Evolutionary conservation across 2,329 filamentous ascomycete genomes (phyloP), one percentile per base, ranked within the genome.

Genomic region (Graphiopsis chlorocephala): DNA sequence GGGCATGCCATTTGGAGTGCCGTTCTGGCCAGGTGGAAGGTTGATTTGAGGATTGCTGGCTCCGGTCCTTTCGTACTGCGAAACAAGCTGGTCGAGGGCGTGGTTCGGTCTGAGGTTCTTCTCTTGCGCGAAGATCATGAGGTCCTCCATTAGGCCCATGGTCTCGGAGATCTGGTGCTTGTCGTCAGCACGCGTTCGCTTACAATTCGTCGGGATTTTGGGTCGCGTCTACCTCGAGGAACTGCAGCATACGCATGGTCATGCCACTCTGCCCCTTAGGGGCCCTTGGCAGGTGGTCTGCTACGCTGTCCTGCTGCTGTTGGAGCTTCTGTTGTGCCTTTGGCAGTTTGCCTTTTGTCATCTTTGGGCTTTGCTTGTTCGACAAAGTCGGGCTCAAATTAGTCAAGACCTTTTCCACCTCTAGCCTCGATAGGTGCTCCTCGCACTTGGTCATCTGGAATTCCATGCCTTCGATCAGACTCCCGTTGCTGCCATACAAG

Each of bases 381-480:
- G 70, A 64, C 72, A 82, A 82, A 61, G 84, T 84, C 12, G 83
- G 81, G 15, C 82, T 82, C 67, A 80, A 81, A 67, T 82, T 75
- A 11, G 69, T 70, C 60, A 82, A 77, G 50, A 81, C 73, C 64
- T 74, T 73, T 72, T 78, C 84, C 71, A 88, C 73, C 57, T 82
- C 83, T 66, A 83, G 86, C 62, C 92, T 87, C 25, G 93, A 89
- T 53, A 98, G 82, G 72, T 90, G 97, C 78, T 98, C 93, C 70
- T 93, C 91, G 72, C 96, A 90, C 58, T 83, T 84, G 38, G 83
- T 85, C 1, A 91, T 92, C 55, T 88, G 83, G 70, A 98, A 93
- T 72, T 97, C 92, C 57, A 98, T 84, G 66, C 92, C 82, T 67
- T 97, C 92, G 66, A 99, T 89, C 75, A 90, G 92, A n/a, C 29